These are phyloP conservation scores for Protea cynaroides DNA, from an alignment of 164 flowering plant genomes.

Conservation along the genomic window DNA sequence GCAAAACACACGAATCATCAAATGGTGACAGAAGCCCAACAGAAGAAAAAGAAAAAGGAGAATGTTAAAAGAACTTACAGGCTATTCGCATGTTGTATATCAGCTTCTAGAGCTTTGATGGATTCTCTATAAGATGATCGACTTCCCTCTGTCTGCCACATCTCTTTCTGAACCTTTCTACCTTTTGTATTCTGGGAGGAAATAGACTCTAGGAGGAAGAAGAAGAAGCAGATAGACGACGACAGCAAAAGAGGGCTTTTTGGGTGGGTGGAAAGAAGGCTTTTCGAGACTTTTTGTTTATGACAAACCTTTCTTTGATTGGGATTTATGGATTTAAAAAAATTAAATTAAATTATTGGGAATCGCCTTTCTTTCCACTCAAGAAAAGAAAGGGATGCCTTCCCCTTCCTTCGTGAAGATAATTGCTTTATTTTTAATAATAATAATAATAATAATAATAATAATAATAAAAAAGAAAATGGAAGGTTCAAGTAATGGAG, in stretches of 20 bases:
- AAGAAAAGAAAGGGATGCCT: slow-evolving; percentile 45
- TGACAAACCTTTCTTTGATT: too few relatives aligned
- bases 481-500: too few relatives aligned
- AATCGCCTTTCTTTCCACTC: slow-evolving; percentile 24
- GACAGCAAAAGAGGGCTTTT: too few relatives aligned
- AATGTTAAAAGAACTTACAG: slow-evolving; percentile 38
- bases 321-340: slow-evolving; percentile 8
- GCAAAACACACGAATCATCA: too few relatives aligned
- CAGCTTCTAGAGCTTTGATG: slow-evolving; percentile 73
- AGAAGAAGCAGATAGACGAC: too few relatives aligned
- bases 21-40: background rate
- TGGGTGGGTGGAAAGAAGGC: too few relatives aligned
- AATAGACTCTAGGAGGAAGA: slow-evolving; percentile 5
- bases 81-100: slow-evolving; percentile 73
- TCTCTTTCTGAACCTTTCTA: too few relatives aligned
- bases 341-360: slow-evolving; percentile 22
- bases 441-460: too few relatives aligned
- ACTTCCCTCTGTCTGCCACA: slow-evolving; percentile 47
- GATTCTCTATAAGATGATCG: slow-evolving; percentile 63
- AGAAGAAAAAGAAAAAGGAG: background rate
- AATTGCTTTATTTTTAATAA: too few relatives aligned
- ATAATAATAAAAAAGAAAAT: too few relatives aligned
- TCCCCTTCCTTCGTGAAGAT: slow-evolving; percentile 9
- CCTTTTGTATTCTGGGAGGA: too few relatives aligned
- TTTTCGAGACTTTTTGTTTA: too few relatives aligned